phyloP scores from a whole-genome alignment of 1,284 basidiomycete genomes.

The Sphagnurus paluster region DNA sequence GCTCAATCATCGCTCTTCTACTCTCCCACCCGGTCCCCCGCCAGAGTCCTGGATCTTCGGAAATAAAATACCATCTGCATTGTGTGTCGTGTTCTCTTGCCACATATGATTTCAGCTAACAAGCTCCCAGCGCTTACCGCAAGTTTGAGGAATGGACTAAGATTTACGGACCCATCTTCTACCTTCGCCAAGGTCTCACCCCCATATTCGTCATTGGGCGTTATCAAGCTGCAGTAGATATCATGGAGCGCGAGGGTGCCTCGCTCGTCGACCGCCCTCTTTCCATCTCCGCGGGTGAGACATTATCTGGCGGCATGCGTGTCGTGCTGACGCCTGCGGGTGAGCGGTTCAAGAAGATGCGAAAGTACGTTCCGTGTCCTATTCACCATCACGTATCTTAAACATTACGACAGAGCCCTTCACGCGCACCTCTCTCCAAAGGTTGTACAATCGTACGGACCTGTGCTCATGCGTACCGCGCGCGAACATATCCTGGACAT shows the following conservation, averaged over 20 bases:
- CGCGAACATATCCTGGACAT: conserved; percentile 53
- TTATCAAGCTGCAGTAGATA: conserved; percentile 47
- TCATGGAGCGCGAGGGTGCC: conserved; percentile 56
- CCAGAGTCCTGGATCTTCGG: conserved; percentile 15
- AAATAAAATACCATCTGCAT: conserved; percentile 10
- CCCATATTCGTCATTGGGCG: conserved; percentile 42
- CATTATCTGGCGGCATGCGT: conserved; percentile 48
- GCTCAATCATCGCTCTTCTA: conserved; percentile 2
- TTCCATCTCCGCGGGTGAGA: conserved; percentile 48
- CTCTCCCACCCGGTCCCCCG: conserved; percentile 13
- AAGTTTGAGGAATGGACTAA: conserved; percentile 48
- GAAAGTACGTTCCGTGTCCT: conserved; percentile 32
- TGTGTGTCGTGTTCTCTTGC: not conserved
- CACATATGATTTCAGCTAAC: not conserved
- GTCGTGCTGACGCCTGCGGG: conserved; percentile 42
- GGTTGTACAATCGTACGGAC: conserved; percentile 44
- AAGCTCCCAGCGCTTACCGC: conserved; percentile 36
- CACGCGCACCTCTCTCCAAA: conserved; percentile 55
- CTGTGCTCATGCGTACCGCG: conserved; percentile 47
- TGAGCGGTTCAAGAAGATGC: conserved; percentile 45
- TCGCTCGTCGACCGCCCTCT: conserved; percentile 47
- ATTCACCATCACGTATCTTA: not conserved
- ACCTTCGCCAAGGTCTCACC: conserved; percentile 38
- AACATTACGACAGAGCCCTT: conserved; percentile 40
- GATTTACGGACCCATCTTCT: conserved; percentile 45